These are phyloP conservation scores for Scenedesmus sp. DNA, from an alignment of 163 green algal species.

Conservation along the genomic window DNA sequence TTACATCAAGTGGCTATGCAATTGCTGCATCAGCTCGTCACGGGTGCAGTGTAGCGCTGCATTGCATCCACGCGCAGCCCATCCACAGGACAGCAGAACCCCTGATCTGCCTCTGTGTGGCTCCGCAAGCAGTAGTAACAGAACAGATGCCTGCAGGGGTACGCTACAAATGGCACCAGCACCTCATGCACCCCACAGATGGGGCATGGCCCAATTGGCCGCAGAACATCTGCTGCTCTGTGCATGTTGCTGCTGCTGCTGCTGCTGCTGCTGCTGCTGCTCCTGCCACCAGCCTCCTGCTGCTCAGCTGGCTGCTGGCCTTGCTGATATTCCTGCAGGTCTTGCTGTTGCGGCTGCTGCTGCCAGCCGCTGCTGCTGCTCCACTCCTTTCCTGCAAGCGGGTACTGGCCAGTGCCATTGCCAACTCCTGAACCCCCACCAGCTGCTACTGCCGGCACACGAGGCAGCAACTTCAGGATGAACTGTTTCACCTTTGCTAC, in stretches of 20 bases:
- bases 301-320: neutral
- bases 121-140: constrained; percentile 95
- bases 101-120: constrained; percentile 67
- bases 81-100: constrained; percentile 77
- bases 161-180: constrained; percentile 74
- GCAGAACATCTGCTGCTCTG: constrained; percentile 10
- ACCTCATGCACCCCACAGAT: constrained; percentile 76
- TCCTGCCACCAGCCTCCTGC: neutral
- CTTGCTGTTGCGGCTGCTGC: constrained; percentile 9
- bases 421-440: neutral
- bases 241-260: constrained; percentile 35
- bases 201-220: constrained; percentile 57
- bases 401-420: neutral
- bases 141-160: constrained; percentile 89
- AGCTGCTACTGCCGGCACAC: constrained; percentile 52
- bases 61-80: constrained; percentile 71
- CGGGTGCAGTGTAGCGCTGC: constrained; percentile 52
- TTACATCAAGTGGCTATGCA: neutral
- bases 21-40: neutral
- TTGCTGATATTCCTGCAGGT: neutral
- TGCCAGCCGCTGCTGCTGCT: neutral
- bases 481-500: constrained; percentile 57
- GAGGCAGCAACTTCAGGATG: constrained; percentile 65
- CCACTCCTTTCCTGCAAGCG: neutral
- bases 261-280: neutral